Evolutionary conservation across 2,329 filamentous ascomycete species (phyloP).

Genomic region (Thielaviopsis euricoi): DNA sequence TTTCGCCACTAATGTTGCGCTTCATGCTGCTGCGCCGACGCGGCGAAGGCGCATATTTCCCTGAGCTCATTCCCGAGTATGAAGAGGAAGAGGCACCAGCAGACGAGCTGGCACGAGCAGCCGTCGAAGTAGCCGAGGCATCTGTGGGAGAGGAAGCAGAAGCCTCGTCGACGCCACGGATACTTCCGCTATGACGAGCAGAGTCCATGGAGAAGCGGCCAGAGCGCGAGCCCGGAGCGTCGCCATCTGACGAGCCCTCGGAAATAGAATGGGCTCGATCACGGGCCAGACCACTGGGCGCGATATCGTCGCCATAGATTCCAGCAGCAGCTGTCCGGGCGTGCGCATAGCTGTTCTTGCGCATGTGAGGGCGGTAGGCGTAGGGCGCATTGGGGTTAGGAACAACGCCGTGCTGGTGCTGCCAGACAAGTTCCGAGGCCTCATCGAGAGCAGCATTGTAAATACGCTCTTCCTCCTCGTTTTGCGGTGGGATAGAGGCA

Average conservation of each 20-base stretch:
- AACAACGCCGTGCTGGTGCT: constrained; percentile 44
- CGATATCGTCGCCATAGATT: constrained; percentile 29
- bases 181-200: background rate
- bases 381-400: constrained; percentile 45
- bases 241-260: constrained; percentile 34
- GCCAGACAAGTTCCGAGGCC: constrained; percentile 63
- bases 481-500: constrained; percentile 15
- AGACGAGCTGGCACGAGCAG: background rate
- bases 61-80: constrained; percentile 16
- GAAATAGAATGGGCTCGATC: constrained; percentile 32
- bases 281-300: constrained; percentile 29
- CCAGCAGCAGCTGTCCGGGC: constrained; percentile 45
- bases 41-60: constrained; percentile 17
- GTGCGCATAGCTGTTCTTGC: constrained; percentile 55
- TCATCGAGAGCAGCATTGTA: constrained; percentile 59
- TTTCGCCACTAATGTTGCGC: constrained; percentile 54
- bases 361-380: constrained; percentile 50
- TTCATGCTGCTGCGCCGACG: constrained; percentile 49
- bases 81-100: constrained; percentile 7
- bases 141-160: constrained; percentile 6
- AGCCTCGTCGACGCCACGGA: constrained; percentile 3
- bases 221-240: constrained; percentile 16
- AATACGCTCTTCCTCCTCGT: constrained; percentile 43
- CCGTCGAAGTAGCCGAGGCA: background rate
- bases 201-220: constrained; percentile 6